These are phyloP conservation scores for Annulohypoxylon truncatum DNA, from an alignment of 2,329 filamentous ascomycete species.

Conservation along the genomic window DNA sequence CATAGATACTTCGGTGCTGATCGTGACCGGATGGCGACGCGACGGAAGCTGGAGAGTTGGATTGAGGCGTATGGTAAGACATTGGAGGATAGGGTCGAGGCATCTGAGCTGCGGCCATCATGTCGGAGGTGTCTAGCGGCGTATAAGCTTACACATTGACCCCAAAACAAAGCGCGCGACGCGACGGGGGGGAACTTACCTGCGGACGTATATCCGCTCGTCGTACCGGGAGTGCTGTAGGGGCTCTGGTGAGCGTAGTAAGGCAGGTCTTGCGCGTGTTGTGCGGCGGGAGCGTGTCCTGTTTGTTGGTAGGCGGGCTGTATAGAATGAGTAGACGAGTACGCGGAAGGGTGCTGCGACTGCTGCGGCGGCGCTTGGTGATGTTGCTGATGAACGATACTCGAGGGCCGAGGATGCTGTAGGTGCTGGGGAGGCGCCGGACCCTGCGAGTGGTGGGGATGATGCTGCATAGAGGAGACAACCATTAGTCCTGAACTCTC, in stretches of 20 bases:
- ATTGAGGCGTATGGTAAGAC: slow-evolving; percentile 91
- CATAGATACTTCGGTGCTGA: slow-evolving; percentile 88
- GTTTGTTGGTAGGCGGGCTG: slow-evolving; percentile 76
- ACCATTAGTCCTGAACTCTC: slow-evolving; percentile 63
- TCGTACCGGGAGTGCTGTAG: slow-evolving; percentile 84
- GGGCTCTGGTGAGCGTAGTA: slow-evolving; percentile 84
- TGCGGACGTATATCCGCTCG: slow-evolving; percentile 87
- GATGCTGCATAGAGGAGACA: slow-evolving; percentile 77
- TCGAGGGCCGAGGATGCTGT: slow-evolving; percentile 77
- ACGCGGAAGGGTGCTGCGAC: slow-evolving; percentile 72
- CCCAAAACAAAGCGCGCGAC: slow-evolving; percentile 29
- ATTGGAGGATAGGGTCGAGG: slow-evolving; percentile 89
- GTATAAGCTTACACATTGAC: slow-evolving; percentile 39
- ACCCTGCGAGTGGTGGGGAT: slow-evolving; percentile 79
- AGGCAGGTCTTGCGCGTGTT: slow-evolving; percentile 74
- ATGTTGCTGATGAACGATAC: slow-evolving; percentile 79
- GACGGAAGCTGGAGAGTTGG: slow-evolving; percentile 92
- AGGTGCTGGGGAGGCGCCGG: slow-evolving; percentile 73
- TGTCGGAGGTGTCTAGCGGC: slow-evolving; percentile 67
- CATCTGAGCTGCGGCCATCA: slow-evolving; percentile 75
- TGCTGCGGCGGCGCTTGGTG: slow-evolving; percentile 72
- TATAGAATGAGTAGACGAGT: slow-evolving; percentile 74
- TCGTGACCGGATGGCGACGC: slow-evolving; percentile 90
- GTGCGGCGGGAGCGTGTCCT: slow-evolving; percentile 69
- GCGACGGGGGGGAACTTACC: slow-evolving; percentile 66